Percentiles rank a stretch among this genome's conserved stretches.
phyloP scores from a whole-genome alignment of 208 protist species.

The Wallacemonas sp. region DNA sequence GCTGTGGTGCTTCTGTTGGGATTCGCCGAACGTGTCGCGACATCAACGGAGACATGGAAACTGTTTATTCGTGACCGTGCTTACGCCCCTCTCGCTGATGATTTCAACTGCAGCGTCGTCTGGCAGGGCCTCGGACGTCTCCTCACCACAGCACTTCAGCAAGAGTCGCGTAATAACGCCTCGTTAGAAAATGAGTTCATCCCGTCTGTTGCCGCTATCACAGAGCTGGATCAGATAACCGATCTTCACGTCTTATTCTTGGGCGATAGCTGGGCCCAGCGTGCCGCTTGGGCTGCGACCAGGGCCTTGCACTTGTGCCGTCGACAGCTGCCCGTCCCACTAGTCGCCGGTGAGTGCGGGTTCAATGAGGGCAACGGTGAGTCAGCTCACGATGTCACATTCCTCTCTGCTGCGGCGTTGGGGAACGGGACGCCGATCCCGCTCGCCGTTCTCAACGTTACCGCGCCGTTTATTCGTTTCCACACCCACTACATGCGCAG shows the following conservation, averaged over 20 bases:
- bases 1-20: background rate
- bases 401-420: background rate
- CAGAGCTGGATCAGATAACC: background rate
- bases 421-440: background rate
- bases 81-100: background rate
- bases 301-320: slow-evolving; percentile 5
- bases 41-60: slow-evolving; percentile 1
- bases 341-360: background rate
- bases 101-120: slow-evolving; percentile 8
- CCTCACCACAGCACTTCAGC: background rate
- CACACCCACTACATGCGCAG: slow-evolving; percentile 7
- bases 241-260: slow-evolving; percentile 12
- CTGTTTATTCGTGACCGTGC: slow-evolving; percentile 4
- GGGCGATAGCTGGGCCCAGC: slow-evolving; percentile 11
- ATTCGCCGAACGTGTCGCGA: background rate
- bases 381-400: background rate
- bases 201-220: background rate
- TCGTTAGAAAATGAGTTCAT: too few relatives aligned
- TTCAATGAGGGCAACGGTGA: background rate
- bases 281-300: background rate
- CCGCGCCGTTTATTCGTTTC: background rate
- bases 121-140: background rate
- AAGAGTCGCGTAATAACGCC: background rate
- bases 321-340: background rate
- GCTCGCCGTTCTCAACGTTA: background rate